Evolutionary conservation across 768 basidiomycete genomes (phyloP), one percentile per base, ranked within the genome.

Genomic region (Lentinula lateritia): DNA sequence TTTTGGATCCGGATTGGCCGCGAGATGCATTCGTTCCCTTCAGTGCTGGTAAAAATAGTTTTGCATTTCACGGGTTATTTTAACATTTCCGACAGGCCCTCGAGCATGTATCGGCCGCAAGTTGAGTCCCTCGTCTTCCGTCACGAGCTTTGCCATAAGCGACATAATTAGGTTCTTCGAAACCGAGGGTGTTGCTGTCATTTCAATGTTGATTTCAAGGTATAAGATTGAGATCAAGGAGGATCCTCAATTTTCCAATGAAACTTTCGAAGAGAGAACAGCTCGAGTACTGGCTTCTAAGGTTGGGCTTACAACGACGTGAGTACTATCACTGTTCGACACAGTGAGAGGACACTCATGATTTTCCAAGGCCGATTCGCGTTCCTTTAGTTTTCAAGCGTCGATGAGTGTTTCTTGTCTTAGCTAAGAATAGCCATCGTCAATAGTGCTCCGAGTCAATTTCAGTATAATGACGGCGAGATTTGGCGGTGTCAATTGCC

Each of bases 21-120:
- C 73, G 76, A 39, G 83, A 84, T 64, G 84, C 83, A 0, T 84
- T 83, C 66, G 42, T 82, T 32, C 81, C 83, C 3, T 84, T 84
- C 66, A 81, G 78, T 58, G 72, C 68, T 50, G 81, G 81, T 73
- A 58, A 59, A 70, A 23, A 23, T 23, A 23, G 23, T 62, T n/a
- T 3, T n/a, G 16, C 13, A 9, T 12, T 28, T 6, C 12, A 42
- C 23, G 6, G 39, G 4, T 16, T 23, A 28, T 46, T 34, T 34
- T 15, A 23, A 20, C 20, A 9, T 16, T 35, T 9, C 13, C 16
- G 42, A 10, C 56, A 76, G 78, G 78, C 46, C 69, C 75, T n/a
- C 73, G 81, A 7, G 75, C 75, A 35, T 83, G 80, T 67, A 66
- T 81, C 23, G 80, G 80, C 45, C 71, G 78, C 60, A 76, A 74